Base-by-base conservation (phyloP, 1,284 basidiomycete genomes). In the Boletus sp. region DNA sequence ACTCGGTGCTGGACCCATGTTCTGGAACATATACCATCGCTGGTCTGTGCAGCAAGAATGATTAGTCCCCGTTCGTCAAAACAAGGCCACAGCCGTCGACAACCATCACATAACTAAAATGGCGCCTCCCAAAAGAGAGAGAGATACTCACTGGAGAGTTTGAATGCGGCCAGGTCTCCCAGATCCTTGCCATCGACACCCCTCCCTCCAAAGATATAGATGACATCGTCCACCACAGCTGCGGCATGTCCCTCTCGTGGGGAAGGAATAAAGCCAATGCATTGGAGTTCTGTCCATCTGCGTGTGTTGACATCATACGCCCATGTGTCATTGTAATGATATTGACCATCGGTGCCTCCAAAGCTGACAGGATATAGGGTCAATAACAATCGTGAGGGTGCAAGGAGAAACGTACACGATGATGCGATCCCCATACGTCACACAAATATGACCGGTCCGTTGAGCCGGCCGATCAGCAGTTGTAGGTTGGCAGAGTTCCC, bases 241-340 rank as follows among this genome's bases (percentile, higher is more conserved):
- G 94, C 94, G 2, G 96, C 91, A 62, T 99, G 97, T 0, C 96
- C 96, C 68, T 99, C 97, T 41, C 96, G 77, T 2, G 96, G 92
- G 8, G 91, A 88, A 14, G 96, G 96, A 51, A 98, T 97, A 69
- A 91, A 99, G 2, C 96, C 96, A 49, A 98, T 98, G 69, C 96
- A 99, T 34, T 88, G 85, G 48, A 99, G 74, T 67, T 99, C 96
- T 12, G 87, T 79, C 96, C 96, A 99, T 41, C 72, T 79, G 49
- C 81, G 79, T 0, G 91, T 88, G 26, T 76, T 77, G 39, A 94
- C 76, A 67, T 97, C 94, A 68, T 93, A 98, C 22, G 86, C 80
- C 96, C 96, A 99, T 5, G 95, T 99, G 65, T 99, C 96, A 69
- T 99, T 99, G 73, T 99, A 99, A 69, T 99, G 96, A 70, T 92